Evolutionary conservation across 2,329 filamentous ascomycete species (phyloP), one percentile per base, ranked within the genome.

Genomic region (Phaeosphaeria sp.): DNA sequence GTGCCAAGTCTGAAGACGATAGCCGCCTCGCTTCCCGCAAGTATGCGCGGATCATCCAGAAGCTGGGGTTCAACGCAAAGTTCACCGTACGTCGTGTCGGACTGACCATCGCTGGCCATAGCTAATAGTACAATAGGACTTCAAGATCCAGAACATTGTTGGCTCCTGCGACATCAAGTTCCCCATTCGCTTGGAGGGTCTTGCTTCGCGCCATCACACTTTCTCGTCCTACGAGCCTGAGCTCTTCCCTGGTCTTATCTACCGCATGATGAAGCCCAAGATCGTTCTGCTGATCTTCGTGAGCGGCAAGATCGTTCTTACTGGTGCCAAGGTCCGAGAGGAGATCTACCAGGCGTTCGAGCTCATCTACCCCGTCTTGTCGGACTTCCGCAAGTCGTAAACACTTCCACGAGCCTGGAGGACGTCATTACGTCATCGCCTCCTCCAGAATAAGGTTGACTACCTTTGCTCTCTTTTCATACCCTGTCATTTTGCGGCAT

Each of bases 241-340:
- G 78, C 80, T 99, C 78, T 99, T 98, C 87, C 95, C 95, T 74
- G 95, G 95, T 87, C 89, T 99, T 51, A 99, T 99, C 82, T 99
- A 99, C 82, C 93, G 95, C 78, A 99, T 99, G 95, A 97, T 98
- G 85, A 98, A 98, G 85, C 95, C 95, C 20, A 98, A 98, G 88
- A 97, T 98, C 68, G 94, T 98, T 53, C 88, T 98, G 24, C 84
- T 98, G 75, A 97, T 99, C 79, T 98, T 98, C 83, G 94, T 98
- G 73, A 95, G 91, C 74, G 95, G 94, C 75, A 98, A 98, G 86
- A 98, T 98, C 62, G 95, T 98, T 73, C 86, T 98, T 76, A 98
- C 95, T 43, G 95, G 95, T 74, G 95, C 95, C 67, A 98, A 99
- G 78, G 93, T 98, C 65, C 91, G 95, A 70, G 95, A 99, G 80